Conservation (phyloP, 164 flowering plant species). For the Macadamia integrifolia region DNA sequence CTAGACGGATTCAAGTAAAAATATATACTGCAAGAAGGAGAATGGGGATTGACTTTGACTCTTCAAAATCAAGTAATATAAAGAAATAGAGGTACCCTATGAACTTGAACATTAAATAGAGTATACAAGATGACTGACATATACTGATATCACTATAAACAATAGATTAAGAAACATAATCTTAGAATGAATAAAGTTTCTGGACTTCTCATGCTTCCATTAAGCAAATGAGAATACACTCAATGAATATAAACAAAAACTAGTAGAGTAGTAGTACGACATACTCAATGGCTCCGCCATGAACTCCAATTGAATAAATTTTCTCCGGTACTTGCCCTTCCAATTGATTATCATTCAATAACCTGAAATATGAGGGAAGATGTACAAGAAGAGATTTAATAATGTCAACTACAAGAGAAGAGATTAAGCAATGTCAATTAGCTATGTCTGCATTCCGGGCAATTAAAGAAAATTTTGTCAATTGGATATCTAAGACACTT, state of each 20-base stretch:
- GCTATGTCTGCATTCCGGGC: too few species aligned
- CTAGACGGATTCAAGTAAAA: too few species aligned
- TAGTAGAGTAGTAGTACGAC: constrained; percentile 14
- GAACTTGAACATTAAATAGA: too few species aligned
- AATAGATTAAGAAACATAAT: neutral
- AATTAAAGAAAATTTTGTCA: neutral
- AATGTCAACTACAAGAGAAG: neutral
- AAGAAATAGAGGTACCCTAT: too few species aligned
- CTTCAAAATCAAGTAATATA: too few species aligned
- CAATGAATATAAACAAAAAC: neutral
- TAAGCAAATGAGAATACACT: neutral
- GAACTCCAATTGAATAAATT: constrained; percentile 86
- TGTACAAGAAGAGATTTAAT: neutral
- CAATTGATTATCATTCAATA: constrained; percentile 67
- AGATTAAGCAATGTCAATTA: too few species aligned
- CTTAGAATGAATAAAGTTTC: neutral
- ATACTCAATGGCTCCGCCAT: constrained; percentile 95
- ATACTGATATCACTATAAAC: neutral
- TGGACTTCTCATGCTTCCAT: neutral
- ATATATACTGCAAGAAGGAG: too few species aligned
- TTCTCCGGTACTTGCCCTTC: constrained; percentile 86
- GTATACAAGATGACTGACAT: neutral
- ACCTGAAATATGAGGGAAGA: constrained; percentile 36
- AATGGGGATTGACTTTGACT: too few species aligned
- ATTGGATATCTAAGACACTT: neutral